Percentiles rank a stretch among this genome's conserved stretches.
Conservation (phyloP, 768 basidiomycete genomes). For the Amyloporia xantha region DNA sequence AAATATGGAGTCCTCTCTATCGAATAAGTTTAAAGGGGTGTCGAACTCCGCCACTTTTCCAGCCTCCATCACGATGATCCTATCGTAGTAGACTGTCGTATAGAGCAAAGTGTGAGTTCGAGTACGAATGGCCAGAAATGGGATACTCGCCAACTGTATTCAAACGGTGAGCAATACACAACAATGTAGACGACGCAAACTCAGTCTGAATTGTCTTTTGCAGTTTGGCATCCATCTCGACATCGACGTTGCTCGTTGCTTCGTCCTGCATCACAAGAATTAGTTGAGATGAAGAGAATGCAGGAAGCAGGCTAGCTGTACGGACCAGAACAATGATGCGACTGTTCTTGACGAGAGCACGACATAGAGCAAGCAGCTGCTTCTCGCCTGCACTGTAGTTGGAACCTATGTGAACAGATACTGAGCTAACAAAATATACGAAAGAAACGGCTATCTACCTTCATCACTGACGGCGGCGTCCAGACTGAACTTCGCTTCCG, state of each 20-base stretch:
- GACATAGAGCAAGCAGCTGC: constrained; percentile 79
- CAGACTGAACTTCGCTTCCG: constrained; percentile 64
- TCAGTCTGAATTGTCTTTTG: constrained; percentile 83
- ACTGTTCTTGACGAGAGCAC: constrained; percentile 67
- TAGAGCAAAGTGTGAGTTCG: neutral
- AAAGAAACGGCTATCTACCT: constrained; percentile 28
- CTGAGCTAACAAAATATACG: neutral
- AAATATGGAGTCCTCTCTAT: constrained; percentile 59
- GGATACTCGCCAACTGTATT: constrained; percentile 46
- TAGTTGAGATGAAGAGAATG: neutral
- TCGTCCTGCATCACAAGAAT: constrained; percentile 39
- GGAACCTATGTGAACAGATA: constrained; percentile 28
- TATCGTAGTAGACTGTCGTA: constrained; percentile 61
- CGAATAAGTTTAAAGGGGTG: constrained; percentile 60
- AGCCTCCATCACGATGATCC: constrained; percentile 65
- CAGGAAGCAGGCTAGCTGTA: neutral
- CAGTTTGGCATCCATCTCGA: constrained; percentile 85
- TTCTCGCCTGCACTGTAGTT: constrained; percentile 71
- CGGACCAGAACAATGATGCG: constrained; percentile 65
- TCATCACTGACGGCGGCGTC: constrained; percentile 57
- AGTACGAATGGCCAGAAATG: neutral
- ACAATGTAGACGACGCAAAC: constrained; percentile 64
- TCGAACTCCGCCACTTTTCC: constrained; percentile 70
- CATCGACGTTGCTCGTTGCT: constrained; percentile 81
- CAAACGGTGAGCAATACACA: constrained; percentile 69